phyloP scores from a whole-genome alignment of 2,329 filamentous ascomycete genomes.

The Arthrobotrys sinensis region DNA sequence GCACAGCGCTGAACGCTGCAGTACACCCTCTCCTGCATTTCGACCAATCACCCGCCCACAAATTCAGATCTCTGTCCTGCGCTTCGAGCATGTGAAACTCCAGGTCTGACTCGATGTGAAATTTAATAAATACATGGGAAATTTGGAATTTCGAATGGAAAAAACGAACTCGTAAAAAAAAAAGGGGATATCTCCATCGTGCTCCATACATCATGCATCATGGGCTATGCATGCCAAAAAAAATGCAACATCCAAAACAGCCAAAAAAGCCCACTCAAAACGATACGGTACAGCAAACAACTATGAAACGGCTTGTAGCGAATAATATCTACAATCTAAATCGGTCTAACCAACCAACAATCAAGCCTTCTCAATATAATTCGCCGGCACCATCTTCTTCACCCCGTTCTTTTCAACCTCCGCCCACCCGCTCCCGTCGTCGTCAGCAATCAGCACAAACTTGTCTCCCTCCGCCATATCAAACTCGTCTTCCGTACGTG shows the following conservation, averaged over 20 bases:
- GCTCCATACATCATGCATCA: background rate
- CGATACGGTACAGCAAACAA: background rate
- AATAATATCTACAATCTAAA: conserved; percentile 36
- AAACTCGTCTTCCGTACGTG: conserved; percentile 87
- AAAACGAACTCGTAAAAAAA: background rate
- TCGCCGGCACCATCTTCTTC: conserved; percentile 91
- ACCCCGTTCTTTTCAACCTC: conserved; percentile 93
- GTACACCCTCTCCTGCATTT: conserved; percentile 43
- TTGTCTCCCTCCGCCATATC: conserved; percentile 91
- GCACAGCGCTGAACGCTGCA: conserved; percentile 11
- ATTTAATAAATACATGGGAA: conserved; percentile 26
- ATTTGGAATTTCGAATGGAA: conserved; percentile 2
- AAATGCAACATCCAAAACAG: conserved; percentile 7
- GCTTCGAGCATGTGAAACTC: conserved; percentile 47
- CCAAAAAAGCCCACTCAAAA: conserved; percentile 2
- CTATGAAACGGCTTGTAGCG: background rate
- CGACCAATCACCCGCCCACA: conserved; percentile 39
- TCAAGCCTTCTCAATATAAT: conserved; percentile 85
- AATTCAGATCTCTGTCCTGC: conserved; percentile 16
- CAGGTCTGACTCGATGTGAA: conserved; percentile 34
- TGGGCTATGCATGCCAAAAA: conserved; percentile 11
- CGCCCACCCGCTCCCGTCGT: conserved; percentile 94
- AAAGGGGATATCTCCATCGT: conserved; percentile 17
- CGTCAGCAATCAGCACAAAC: conserved; percentile 89
- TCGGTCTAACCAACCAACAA: background rate